Evolutionary conservation across 2,329 filamentous ascomycete genomes (phyloP), one percentile per base, ranked within the genome.

Genomic region (Tolypocladium nubicola): DNA sequence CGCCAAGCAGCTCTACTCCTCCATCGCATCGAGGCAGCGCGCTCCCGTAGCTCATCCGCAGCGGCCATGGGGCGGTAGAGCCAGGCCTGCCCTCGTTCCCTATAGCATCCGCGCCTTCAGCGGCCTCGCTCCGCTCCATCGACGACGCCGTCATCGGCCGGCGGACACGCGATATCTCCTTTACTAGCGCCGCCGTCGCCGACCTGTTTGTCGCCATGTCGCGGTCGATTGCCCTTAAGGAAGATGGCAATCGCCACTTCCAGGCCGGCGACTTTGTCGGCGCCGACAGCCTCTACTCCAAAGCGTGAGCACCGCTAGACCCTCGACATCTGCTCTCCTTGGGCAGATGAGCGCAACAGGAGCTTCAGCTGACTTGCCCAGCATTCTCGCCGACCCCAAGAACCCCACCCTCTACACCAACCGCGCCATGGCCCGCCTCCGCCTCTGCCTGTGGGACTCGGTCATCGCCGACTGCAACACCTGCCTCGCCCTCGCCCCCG

Each of bases 401-500:
- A 94, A 96, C 68, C 83, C 88, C 1, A 78, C 87, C 37, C 81
- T 96, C 54, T 97, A 91, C 74, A 93, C 90, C 43, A 97, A 97
- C 74, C 89, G 92, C 56, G 89, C 91, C 55, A 88, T 96, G 74
- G 85, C 88, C 4, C 84, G 91, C 45, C 78, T 94, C 58, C 89
- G 88, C 72, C 80, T 96, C 26, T 75, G 80, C 59, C 78, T 84
- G 64, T 95, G 87, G 83, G 81, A 89, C 37, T 84, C 79, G 11
- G 90, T 87, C 53, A 86, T 94, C 61, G 76, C 83, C 59, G 92
- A 97, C 72, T 93, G 91, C 68, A 73, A 86, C 56, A 78, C 83
- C 55, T 90, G 88, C 61, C 85, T 97, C 54, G 79, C 84, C 59
- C 78, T 95, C 7, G 76, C 83, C 35, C 76, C 80, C 4, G 56